Evolutionary conservation across 73 alveolate genomes (phyloP), one percentile per base, ranked within the genome.

Genomic region (Paramecium bursaria): DNA sequence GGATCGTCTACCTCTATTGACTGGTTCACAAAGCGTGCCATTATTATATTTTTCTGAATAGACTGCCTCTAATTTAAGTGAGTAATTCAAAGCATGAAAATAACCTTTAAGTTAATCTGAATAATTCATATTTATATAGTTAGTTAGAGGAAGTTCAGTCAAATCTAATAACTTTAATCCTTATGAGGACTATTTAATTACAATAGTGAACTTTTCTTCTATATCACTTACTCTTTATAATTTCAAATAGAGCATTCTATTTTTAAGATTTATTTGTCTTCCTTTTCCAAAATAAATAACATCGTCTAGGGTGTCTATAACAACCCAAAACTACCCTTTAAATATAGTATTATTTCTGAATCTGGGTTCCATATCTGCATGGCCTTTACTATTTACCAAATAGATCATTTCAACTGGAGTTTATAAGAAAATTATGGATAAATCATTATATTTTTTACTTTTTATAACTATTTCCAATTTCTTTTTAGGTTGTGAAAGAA

Each of bases 21-120:
- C 22, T n/a, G 80, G 80, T 25, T 61, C 17, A 7, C 80, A 61
- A 10, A 11, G 39, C 3, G 55, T 61, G 19, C 80, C 80, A 2
- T 7, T 22, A 25, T 31, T 0, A 61, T 61, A 61, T 10, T 1
- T 3, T 33, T 61, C 80, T 6, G n/a, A n/a, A n/a, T n/a, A n/a
- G n/a, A n/a, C n/a, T n/a, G n/a, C n/a, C n/a, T n/a, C n/a, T n/a
- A n/a, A n/a, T n/a, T n/a, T n/a, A n/a, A n/a, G n/a, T n/a, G n/a
- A n/a, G n/a, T n/a, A n/a, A n/a, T n/a, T n/a, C n/a, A n/a, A n/a
- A n/a, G n/a, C n/a, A n/a, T n/a, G n/a, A n/a, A n/a, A n/a, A n/a
- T n/a, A n/a, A n/a, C n/a, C n/a, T n/a, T n/a, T n/a, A n/a, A n/a
- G n/a, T n/a, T n/a, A n/a, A n/a, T n/a, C n/a, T n/a, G n/a, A n/a